Evolutionary conservation across 1,139 yeast species (phyloP).

Genomic region (Saccharomycopsis phalli): DNA sequence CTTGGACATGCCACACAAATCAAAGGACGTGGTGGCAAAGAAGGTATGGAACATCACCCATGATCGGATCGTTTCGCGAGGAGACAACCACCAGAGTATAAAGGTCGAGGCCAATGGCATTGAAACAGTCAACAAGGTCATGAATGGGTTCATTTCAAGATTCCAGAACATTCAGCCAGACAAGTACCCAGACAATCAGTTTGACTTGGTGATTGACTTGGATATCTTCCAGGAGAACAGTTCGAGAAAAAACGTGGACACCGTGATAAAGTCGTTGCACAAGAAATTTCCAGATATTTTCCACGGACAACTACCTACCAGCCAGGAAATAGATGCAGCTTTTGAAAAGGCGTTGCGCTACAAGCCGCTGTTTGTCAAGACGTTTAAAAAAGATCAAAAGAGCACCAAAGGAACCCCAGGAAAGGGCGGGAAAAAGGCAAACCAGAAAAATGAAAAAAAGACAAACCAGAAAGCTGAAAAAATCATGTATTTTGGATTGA

Average conservation of each 20-base stretch:
- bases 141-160: constrained; percentile 65
- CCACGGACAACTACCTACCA: constrained; percentile 33
- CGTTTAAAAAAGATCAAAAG: not conserved
- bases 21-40: too few species aligned
- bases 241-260: constrained; percentile 43
- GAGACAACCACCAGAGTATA: constrained; percentile 87
- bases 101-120: constrained; percentile 37
- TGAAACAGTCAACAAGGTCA: constrained; percentile 45
- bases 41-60: constrained; percentile 45
- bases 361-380: constrained; percentile 42
- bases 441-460: constrained; percentile 22
- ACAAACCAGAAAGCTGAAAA: constrained; percentile 20
- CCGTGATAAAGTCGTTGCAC: constrained; percentile 34
- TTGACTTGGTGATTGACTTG: constrained; percentile 57
- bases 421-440: constrained; percentile 23
- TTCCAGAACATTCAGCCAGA: constrained; percentile 49
- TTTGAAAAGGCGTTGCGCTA: constrained; percentile 43
- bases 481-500: constrained; percentile 15
- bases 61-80: constrained; percentile 56
- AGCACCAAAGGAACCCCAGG: not conserved
- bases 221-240: constrained; percentile 37
- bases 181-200: constrained; percentile 52
- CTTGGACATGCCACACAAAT: constrained; percentile 32
- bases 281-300: constrained; percentile 41
- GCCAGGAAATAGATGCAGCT: constrained; percentile 33